Evolutionary conservation across 768 basidiomycete species (phyloP).

Genomic region (Lactarius hatsudake): DNA sequence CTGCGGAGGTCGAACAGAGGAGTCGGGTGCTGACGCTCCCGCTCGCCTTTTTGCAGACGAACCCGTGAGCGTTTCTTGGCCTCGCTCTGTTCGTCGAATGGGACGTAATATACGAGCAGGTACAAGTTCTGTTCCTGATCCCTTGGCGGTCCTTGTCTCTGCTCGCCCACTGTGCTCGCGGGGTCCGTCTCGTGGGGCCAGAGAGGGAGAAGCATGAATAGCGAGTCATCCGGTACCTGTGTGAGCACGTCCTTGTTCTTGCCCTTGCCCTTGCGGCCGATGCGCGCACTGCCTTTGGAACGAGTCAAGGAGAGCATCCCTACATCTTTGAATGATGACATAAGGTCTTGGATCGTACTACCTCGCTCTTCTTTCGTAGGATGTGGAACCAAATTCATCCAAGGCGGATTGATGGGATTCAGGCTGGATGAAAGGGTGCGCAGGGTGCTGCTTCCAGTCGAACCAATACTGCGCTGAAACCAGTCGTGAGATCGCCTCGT

Average conservation of each 20-base stretch:
- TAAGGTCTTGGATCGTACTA: constrained; percentile 64
- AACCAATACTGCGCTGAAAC: constrained; percentile 21
- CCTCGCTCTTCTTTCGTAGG: constrained; percentile 65
- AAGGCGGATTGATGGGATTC: constrained; percentile 45
- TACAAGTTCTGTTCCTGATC: constrained; percentile 59
- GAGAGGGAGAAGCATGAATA: constrained; percentile 86
- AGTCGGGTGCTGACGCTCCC: not conserved
- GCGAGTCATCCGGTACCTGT: constrained; percentile 60
- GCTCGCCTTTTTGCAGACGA: constrained; percentile 34
- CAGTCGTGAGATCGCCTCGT: constrained; percentile 14
- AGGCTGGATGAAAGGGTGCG: constrained; percentile 31
- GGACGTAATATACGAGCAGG: constrained; percentile 78
- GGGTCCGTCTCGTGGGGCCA: constrained; percentile 76
- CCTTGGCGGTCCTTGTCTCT: constrained; percentile 26
- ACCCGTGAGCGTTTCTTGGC: constrained; percentile 46
- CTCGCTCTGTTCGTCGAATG: constrained; percentile 42
- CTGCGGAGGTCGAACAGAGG: constrained; percentile 46
- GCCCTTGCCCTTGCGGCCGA: constrained; percentile 26
- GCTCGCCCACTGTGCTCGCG: constrained; percentile 24
- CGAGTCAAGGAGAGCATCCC: constrained; percentile 61
- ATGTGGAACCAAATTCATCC: constrained; percentile 64
- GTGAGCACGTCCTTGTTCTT: constrained; percentile 46
- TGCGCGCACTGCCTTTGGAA: constrained; percentile 26
- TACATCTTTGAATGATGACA: constrained; percentile 76
- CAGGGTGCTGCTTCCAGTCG: constrained; percentile 24